Evolutionary conservation across 192 early-diverging fungal species (phyloP).

Genomic region (Coemansia sp.): DNA sequence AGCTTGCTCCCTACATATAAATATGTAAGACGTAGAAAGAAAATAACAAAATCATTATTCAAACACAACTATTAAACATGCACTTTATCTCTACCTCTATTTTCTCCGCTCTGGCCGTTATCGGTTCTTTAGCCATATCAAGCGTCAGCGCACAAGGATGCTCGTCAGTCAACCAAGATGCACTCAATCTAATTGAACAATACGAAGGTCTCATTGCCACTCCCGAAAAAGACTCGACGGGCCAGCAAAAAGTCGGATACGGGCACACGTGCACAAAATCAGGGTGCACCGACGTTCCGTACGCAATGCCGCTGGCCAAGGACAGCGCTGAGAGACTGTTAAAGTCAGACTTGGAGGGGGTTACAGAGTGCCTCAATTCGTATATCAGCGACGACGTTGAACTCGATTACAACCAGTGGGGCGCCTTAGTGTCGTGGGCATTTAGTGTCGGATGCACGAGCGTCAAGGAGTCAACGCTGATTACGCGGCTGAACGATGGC

Average conservation of each 20-base stretch:
- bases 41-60: not conserved
- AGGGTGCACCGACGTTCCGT: not conserved
- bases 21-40: no score
- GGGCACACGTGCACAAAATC: not conserved
- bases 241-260: not conserved
- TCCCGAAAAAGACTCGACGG: not conserved
- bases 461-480: not conserved
- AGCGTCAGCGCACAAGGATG: no score
- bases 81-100: no score
- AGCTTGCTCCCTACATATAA: no score
- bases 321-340: not conserved
- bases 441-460: not conserved
- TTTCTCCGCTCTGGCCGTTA: no score
- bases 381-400: not conserved
- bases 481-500: not conserved
- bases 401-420: not conserved
- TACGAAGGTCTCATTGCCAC: not conserved
- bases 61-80: no score
- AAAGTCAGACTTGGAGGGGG: not conserved
- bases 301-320: not conserved
- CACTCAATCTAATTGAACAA: not conserved
- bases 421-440: no score
- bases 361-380: not conserved
- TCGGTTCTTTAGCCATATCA: no score
- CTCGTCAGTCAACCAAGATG: not conserved